A percentile compares a stretch with the other conserved stretches of the same genome.
Evolutionary conservation across 192 early-diverging fungal genomes (phyloP).

Genomic region (Coemansia sp.): DNA sequence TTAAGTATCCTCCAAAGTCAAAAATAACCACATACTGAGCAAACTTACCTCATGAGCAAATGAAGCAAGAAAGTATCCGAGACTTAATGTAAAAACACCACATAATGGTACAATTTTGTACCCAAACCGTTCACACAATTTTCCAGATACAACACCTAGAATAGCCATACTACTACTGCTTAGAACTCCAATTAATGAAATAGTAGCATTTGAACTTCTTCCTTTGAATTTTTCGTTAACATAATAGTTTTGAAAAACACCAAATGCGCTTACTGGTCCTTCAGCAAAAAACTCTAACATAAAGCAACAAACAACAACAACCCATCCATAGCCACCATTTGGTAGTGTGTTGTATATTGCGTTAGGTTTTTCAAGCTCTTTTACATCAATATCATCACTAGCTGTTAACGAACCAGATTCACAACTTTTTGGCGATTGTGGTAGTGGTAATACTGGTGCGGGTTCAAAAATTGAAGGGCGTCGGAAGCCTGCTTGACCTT

Average conservation of each 20-base stretch:
- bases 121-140: slow-evolving; percentile 48
- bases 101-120: slow-evolving; percentile 39
- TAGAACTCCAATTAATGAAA: slow-evolving; percentile 49
- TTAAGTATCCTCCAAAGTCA: background rate
- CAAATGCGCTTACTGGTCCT: slow-evolving; percentile 54
- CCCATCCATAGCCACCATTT: slow-evolving; percentile 55
- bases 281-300: slow-evolving; percentile 51
- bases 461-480: slow-evolving; percentile 11
- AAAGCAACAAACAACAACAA: slow-evolving; percentile 52
- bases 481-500: slow-evolving; percentile 3
- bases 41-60: slow-evolving; percentile 52
- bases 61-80: slow-evolving; percentile 52
- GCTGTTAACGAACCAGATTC: slow-evolving; percentile 28
- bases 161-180: slow-evolving; percentile 45
- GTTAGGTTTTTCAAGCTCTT: slow-evolving; percentile 14
- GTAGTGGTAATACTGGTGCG: background rate
- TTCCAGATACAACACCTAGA: slow-evolving; percentile 48
- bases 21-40: background rate
- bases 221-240: slow-evolving; percentile 51
- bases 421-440: slow-evolving; percentile 6
- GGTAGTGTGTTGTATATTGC: slow-evolving; percentile 24
- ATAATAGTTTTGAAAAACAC: slow-evolving; percentile 54
- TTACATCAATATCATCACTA: slow-evolving; percentile 10
- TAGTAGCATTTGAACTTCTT: slow-evolving; percentile 41
- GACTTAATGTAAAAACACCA: slow-evolving; percentile 36